Evolutionary conservation across 352 stramenopile species (phyloP), one percentile per base, ranked within the genome.

Genomic region (Pythium apleroticum): DNA sequence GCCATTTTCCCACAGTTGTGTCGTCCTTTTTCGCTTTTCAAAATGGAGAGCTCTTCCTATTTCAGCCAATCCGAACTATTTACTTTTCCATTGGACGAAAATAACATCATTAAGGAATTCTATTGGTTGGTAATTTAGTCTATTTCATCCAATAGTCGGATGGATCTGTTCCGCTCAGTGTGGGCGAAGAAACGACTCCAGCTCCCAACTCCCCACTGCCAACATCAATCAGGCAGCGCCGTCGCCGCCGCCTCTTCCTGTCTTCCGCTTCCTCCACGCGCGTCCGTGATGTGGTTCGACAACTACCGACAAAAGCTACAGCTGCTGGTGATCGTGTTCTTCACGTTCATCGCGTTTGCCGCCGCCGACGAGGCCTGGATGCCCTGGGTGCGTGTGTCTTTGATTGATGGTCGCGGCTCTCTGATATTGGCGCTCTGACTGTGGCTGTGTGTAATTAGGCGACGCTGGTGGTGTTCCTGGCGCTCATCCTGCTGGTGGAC

Each of bases 291-390:
- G 80, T 91, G 81, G 83, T 87, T 93, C 69, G 87, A 75, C 57
- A 87, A 80, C 65, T 78, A 82, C 56, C 78, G 82, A 71, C 85
- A 93, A 76, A 84, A 82, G 72, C 72, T 91, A 53, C 82, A 91
- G 79, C 73, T 90, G 64, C 69, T 90, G n/a, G 48, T 93, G 49
- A 91, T 93, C 67, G 52, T 84, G 30, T 93, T 91, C 81, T 93
- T 91, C 69, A 86, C 76, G 66, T 90, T 93, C 57, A 67, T 93
- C 49, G 80, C 85, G n/a, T 91, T 93, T 43, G 83, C 76, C 39
- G 83, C 85, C 27, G 81, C 81, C 8, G 73, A 89, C 30, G 81
- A 84, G 25, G 80, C 84, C 37, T 93, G 85, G 85, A 93, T 93
- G 76, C 82, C 78, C 0, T 93, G 82, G 82, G 85, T 93, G 65